Conservation (phyloP, 2,329 filamentous ascomycete genomes). For the Byssothecium circinans region DNA sequence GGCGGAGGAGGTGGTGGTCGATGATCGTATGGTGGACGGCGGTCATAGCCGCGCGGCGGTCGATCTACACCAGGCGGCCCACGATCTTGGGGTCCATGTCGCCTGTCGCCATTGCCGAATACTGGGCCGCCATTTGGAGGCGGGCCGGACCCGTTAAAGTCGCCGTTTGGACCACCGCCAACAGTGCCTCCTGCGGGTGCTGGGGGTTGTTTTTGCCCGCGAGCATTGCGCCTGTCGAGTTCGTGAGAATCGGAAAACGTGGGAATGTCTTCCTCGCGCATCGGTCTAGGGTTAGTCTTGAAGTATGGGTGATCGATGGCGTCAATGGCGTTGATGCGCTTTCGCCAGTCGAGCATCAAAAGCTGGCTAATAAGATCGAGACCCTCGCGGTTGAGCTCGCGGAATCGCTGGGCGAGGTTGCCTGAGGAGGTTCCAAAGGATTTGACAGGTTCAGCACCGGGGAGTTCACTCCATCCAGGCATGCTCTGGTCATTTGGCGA, state of each 20-base stretch:
- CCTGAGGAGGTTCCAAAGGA: conserved; percentile 62
- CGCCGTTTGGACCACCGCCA: conserved; percentile 66
- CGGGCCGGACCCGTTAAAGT: conserved; percentile 56
- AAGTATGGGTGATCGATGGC: conserved; percentile 93
- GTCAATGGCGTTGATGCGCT: conserved; percentile 89
- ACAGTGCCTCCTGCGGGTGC: conserved; percentile 91
- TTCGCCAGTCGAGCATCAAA: conserved; percentile 84
- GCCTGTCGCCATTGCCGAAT: conserved; percentile 41
- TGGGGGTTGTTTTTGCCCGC: conserved; percentile 83
- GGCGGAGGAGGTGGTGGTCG: conserved; percentile 40
- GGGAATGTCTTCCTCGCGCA: conserved; percentile 83
- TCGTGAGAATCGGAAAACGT: conserved; percentile 94
- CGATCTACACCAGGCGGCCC: conserved; percentile 45
- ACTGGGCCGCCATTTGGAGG: conserved; percentile 26
- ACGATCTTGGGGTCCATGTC: conserved; percentile 40
- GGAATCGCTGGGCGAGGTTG: conserved; percentile 73
- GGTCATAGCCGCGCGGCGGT: conserved; percentile 32
- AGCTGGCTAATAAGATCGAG: conserved; percentile 81
- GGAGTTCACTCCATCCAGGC: conserved; percentile 84
- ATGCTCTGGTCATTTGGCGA: conserved; percentile 87
- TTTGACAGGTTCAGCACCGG: conserved; percentile 75
- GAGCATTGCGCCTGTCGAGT: conserved; percentile 87
- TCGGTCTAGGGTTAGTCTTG: conserved; percentile 73
- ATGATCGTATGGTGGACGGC: conserved; percentile 35
- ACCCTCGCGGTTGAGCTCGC: conserved; percentile 71